Evolutionary conservation across 1,284 basidiomycete genomes (phyloP).

Genomic region (Ganoderma resinaceum): DNA sequence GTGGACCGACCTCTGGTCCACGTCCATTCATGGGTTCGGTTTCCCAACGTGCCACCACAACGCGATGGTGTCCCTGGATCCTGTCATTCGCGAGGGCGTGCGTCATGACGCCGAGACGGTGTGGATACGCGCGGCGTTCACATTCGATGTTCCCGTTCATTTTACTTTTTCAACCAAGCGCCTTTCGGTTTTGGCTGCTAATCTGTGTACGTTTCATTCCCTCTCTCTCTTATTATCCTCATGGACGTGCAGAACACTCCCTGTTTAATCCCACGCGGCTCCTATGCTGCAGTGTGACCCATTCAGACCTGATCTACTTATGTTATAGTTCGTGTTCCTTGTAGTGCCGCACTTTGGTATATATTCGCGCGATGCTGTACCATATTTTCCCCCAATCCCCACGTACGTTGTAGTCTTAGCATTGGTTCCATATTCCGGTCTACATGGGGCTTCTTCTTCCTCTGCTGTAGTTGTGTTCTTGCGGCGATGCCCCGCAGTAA

Average conservation of each 20-base stretch:
- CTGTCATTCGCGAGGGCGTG: background rate
- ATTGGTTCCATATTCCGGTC: background rate
- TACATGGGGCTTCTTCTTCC: background rate
- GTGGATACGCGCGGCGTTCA: background rate
- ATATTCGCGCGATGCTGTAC: background rate
- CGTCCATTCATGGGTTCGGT: slow-evolving; percentile 2
- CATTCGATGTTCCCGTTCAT: background rate
- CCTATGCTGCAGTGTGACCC: slow-evolving; percentile 15
- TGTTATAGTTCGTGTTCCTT: slow-evolving; percentile 20
- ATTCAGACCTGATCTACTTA: slow-evolving; percentile 6
- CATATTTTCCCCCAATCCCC: background rate
- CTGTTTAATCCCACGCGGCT: slow-evolving; percentile 19
- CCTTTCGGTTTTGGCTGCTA: background rate
- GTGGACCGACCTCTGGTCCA: background rate
- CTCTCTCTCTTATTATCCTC: background rate
- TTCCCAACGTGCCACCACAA: background rate
- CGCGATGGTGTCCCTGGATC: background rate
- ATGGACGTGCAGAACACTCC: slow-evolving; percentile 6
- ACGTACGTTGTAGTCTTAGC: background rate
- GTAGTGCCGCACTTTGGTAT: slow-evolving; percentile 11
- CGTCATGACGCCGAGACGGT: background rate
- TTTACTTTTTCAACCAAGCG: background rate
- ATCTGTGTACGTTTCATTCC: background rate
- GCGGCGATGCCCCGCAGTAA: slow-evolving; percentile 16
- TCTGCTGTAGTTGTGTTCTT: slow-evolving; percentile 5